Percentiles rank a stretch among this genome's conserved stretches.
Evolutionary conservation across 805 yeast species (phyloP).

Genomic region (Wickerhamomyces hampshirensis): DNA sequence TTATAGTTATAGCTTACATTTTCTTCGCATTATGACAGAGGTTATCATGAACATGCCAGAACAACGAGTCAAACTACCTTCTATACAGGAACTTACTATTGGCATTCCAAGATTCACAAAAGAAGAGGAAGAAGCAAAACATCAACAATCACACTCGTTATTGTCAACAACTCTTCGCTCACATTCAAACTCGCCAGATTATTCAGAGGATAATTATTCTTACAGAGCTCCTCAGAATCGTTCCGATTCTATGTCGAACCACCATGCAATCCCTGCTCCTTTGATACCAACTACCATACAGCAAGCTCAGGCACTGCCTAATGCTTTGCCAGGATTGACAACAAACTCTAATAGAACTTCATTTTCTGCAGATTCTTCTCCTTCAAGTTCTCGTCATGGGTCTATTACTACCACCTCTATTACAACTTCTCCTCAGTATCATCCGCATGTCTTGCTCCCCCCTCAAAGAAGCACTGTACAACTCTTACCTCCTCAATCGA

Average conservation of each 20-base stretch:
- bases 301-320: not conserved
- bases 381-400: conserved; percentile 5
- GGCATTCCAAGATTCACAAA: conserved; percentile 4
- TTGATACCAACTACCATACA: not conserved
- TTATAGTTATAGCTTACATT: not conserved
- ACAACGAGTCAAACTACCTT: conserved; percentile 15
- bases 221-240: not conserved
- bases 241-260: not conserved
- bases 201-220: too few relatives aligned
- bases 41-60: conserved; percentile 5
- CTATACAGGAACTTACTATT: conserved; percentile 17
- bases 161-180: not conserved
- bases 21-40: conserved; percentile 3
- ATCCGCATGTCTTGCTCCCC: conserved; percentile 1
- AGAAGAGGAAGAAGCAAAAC: conserved; percentile 1
- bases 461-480: conserved; percentile 1
- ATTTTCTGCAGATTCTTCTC: conserved; percentile 6
- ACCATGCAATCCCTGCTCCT: not conserved
- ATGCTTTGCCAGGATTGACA: too few relatives aligned
- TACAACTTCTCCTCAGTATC: not conserved
- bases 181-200: too few relatives aligned
- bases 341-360: conserved; percentile 1
- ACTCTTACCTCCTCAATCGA: not conserved
- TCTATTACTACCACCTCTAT: not conserved
- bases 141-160: conserved; percentile 1